phyloP scores from a whole-genome alignment of 768 basidiomycete species.

The Phaeotremella fagi region DNA sequence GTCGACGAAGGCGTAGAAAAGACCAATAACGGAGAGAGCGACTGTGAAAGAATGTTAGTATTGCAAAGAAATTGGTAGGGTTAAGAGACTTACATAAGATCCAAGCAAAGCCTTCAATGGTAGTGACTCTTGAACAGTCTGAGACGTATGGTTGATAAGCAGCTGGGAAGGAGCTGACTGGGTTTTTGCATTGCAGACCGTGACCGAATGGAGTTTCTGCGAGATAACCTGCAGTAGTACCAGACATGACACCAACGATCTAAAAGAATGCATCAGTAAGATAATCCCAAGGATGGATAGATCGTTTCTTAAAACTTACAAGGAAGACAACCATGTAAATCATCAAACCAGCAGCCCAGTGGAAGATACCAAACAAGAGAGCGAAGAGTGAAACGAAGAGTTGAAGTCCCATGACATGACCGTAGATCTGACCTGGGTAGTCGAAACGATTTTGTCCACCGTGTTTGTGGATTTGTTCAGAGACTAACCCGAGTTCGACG shows the following conservation, averaged over 20 bases:
- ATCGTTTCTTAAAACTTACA: conserved; percentile 8
- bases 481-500: conserved; percentile 28
- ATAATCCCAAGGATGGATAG: not conserved
- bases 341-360: conserved; percentile 16
- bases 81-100: conserved; percentile 30
- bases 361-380: conserved; percentile 31
- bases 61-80: not conserved
- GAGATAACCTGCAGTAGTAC: conserved; percentile 35
- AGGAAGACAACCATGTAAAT: conserved; percentile 27
- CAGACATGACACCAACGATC: conserved; percentile 26
- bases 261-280: conserved; percentile 1
- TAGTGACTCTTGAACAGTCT: conserved; percentile 23
- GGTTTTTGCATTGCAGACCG: conserved; percentile 30
- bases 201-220: conserved; percentile 34
- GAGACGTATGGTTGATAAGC: conserved; percentile 16
- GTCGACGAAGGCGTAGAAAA: conserved; percentile 91
- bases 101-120: conserved; percentile 37
- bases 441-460: conserved; percentile 10
- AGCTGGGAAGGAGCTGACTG: conserved; percentile 12
- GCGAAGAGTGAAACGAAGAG: conserved; percentile 27
- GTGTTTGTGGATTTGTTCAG: conserved; percentile 31
- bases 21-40: conserved; percentile 77
- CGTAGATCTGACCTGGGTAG: conserved; percentile 18
- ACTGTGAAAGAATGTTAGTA: too few relatives aligned
- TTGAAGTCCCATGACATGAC: conserved; percentile 29